These are phyloP conservation scores for Russula lepida DNA, from an alignment of 768 basidiomycete genomes.

Conservation along the genomic window DNA sequence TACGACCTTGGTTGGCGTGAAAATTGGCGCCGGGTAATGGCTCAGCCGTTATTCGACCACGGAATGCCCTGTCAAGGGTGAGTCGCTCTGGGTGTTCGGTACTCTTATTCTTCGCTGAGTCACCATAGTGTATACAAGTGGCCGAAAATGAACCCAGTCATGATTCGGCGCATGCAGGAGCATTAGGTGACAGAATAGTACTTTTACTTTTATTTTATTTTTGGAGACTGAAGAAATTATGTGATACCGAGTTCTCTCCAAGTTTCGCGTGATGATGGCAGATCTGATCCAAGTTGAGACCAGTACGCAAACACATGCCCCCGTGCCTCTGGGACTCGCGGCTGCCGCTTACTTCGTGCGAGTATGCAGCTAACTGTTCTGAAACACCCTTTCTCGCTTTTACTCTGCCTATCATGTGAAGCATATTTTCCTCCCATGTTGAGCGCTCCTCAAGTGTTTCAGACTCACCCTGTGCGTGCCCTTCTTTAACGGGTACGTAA, in stretches of 20 bases:
- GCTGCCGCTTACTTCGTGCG: too few relatives aligned
- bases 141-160: conserved; percentile 20
- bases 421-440: too few relatives aligned
- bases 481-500: not conserved
- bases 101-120: not conserved
- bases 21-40: conserved; percentile 18
- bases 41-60: conserved; percentile 8
- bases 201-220: too few relatives aligned
- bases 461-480: too few relatives aligned
- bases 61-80: not conserved
- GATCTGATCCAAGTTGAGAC: not conserved
- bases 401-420: not conserved
- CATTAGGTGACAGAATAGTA: not conserved
- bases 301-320: not conserved
- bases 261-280: not conserved
- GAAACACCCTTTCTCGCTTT: not conserved
- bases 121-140: conserved; percentile 11
- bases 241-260: too few relatives aligned
- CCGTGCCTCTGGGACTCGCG: not conserved
- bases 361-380: not conserved
- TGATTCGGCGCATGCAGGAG: conserved; percentile 16
- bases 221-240: too few relatives aligned
- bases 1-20: conserved; percentile 22
- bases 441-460: too few relatives aligned
- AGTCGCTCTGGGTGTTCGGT: not conserved